A percentile compares a stretch with the other conserved stretches of the same genome.
Conservation (phyloP, 176 grass and related monocot genomes). For the Dactylis glomerata region DNA sequence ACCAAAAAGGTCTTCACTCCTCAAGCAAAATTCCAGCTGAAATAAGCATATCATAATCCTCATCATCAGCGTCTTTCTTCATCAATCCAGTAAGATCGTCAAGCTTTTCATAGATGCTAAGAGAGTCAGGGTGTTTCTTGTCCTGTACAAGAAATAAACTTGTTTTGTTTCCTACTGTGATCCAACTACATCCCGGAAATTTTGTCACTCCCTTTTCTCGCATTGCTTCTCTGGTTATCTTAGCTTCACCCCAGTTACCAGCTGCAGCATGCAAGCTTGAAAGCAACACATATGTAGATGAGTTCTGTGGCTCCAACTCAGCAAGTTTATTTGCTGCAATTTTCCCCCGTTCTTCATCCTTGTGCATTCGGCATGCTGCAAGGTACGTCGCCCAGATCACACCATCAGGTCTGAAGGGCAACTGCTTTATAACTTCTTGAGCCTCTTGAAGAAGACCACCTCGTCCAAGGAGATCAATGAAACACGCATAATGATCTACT, state of each 20-base stretch:
- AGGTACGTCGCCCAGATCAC: constrained; percentile 75
- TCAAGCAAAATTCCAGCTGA: constrained; percentile 33
- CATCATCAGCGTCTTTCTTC: constrained; percentile 37
- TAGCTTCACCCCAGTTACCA: constrained; percentile 68
- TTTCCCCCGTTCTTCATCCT: constrained; percentile 55
- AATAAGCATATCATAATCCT: constrained; percentile 28
- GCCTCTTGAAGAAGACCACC: constrained; percentile 63
- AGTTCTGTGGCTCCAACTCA: constrained; percentile 58
- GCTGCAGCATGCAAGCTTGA: constrained; percentile 62
- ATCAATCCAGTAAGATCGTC: constrained; percentile 46
- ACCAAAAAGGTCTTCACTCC: not conserved
- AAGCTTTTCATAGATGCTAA: constrained; percentile 43
- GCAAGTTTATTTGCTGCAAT: constrained; percentile 50
- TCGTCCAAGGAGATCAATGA: constrained; percentile 71
- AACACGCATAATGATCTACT: constrained; percentile 64
- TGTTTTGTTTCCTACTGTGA: constrained; percentile 57
- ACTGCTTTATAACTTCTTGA: constrained; percentile 46
- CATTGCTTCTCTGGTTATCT: constrained; percentile 54
- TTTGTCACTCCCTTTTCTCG: constrained; percentile 57
- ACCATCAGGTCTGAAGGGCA: constrained; percentile 64
- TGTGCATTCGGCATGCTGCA: constrained; percentile 61
- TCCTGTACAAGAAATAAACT: constrained; percentile 59
- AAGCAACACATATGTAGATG: constrained; percentile 59
- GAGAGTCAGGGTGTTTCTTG: constrained; percentile 44
- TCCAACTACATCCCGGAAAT: constrained; percentile 65